phyloP scores from a whole-genome alignment of 345 rosid genomes.

The Gossypium arboreum region DNA sequence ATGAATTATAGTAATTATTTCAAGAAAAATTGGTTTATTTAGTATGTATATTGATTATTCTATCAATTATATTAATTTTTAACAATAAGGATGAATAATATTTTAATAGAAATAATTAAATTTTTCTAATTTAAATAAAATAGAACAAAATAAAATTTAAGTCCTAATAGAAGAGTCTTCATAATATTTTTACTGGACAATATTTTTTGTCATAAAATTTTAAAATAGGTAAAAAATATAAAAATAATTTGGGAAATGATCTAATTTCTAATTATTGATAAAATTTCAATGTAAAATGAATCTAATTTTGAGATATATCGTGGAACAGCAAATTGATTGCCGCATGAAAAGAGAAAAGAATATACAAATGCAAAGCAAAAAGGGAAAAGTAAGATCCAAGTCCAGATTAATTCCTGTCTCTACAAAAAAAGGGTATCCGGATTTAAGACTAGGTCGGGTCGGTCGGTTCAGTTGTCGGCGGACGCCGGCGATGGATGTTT shows the following conservation, averaged over 20 bases:
- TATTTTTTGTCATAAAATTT: too few species aligned
- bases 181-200: too few species aligned
- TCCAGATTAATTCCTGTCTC: background rate
- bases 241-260: too few species aligned
- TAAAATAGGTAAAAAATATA: too few species aligned
- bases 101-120: rapidly evolving
- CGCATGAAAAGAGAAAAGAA: background rate
- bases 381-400: background rate
- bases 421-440: background rate
- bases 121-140: too few species aligned
- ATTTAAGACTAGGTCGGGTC: background rate
- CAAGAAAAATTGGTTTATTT: too few species aligned
- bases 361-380: background rate
- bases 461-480: constrained; percentile 10
- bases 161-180: too few species aligned
- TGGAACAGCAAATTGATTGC: background rate
- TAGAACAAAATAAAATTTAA: too few species aligned
- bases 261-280: background rate
- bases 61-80: too few species aligned
- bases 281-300: background rate
- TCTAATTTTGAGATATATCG: background rate
- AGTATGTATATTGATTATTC: too few species aligned
- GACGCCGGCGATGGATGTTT: constrained; percentile 8
- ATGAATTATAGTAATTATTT: too few species aligned
- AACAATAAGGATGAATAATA: rapidly evolving